These are phyloP conservation scores for Septoria petroselini DNA, from an alignment of 2,329 filamentous ascomycete species.

Conservation along the genomic window DNA sequence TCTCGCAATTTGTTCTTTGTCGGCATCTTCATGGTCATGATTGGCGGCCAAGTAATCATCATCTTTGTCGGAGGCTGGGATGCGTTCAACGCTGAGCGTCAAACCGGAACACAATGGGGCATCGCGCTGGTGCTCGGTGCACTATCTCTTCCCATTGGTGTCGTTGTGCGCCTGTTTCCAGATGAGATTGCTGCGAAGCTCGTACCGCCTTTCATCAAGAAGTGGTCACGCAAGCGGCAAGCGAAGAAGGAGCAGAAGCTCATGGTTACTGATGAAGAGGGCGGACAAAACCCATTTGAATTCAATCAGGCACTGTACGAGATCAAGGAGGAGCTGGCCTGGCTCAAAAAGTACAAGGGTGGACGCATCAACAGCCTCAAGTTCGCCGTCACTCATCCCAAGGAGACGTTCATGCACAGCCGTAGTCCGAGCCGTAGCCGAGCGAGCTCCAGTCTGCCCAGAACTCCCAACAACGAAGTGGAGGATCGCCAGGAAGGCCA, in stretches of 20 bases:
- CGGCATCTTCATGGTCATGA: constrained; percentile 79
- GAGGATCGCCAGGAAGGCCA: constrained; percentile 41
- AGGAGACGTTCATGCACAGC: constrained; percentile 63
- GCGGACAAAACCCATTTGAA: constrained; percentile 38
- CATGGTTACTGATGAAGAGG: constrained; percentile 43
- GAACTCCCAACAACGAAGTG: constrained; percentile 59
- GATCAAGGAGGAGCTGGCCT: constrained; percentile 75
- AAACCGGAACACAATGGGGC: constrained; percentile 78
- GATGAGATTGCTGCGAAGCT: constrained; percentile 59
- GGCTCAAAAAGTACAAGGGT: constrained; percentile 75
- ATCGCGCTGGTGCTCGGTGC: constrained; percentile 80
- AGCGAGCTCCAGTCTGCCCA: constrained; percentile 62
- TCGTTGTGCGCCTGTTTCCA: constrained; percentile 77
- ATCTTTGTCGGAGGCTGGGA: constrained; percentile 73
- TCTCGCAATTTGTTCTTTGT: constrained; percentile 85
- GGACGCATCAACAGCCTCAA: constrained; percentile 77
- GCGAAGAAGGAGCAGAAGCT: constrained; percentile 42
- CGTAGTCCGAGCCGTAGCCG: constrained; percentile 60
- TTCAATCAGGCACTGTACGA: constrained; percentile 72
- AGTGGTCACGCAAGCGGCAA: constrained; percentile 38
- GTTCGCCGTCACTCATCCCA: constrained; percentile 73
- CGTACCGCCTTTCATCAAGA: constrained; percentile 44
- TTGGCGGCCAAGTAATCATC: constrained; percentile 84
- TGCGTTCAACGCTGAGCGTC: constrained; percentile 70
- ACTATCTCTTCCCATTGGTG: constrained; percentile 79